Percentiles rank a stretch among this genome's conserved stretches.
Evolutionary conservation across 352 stramenopile species (phyloP).

Genomic region (Phytophthora hybrid): DNA sequence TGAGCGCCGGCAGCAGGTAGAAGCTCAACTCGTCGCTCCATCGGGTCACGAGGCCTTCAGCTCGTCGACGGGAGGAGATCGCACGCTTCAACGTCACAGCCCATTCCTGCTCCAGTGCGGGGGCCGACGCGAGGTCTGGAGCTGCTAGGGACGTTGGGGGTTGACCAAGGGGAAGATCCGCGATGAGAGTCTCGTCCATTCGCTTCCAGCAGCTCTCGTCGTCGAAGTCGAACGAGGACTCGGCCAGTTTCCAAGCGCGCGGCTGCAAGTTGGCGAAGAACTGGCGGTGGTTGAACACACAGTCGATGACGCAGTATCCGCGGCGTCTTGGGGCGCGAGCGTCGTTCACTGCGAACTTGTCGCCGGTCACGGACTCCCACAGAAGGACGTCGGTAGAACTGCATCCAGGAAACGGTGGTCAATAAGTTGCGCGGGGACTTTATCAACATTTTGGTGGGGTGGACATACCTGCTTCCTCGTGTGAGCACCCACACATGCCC

Average conservation of each 20-base stretch:
- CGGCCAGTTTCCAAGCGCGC: slow-evolving; percentile 48
- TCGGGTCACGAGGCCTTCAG: slow-evolving; percentile 60
- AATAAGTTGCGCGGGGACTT: not conserved
- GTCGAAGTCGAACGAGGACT: slow-evolving; percentile 67
- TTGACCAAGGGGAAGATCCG: slow-evolving; percentile 49
- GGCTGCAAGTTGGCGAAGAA: slow-evolving; percentile 87
- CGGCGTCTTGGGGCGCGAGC: slow-evolving; percentile 24
- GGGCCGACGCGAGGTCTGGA: slow-evolving; percentile 40
- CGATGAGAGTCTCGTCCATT: slow-evolving; percentile 61
- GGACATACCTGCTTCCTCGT: slow-evolving; percentile 35
- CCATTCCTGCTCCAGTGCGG: slow-evolving; percentile 64
- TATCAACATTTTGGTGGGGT: not conserved
- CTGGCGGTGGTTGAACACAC: slow-evolving; percentile 77
- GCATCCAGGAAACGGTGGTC: slow-evolving; percentile 5
- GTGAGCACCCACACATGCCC: slow-evolving; percentile 88
- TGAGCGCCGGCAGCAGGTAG: slow-evolving; percentile 84
- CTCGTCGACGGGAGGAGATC: slow-evolving; percentile 54
- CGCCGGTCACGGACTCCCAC: slow-evolving; percentile 81
- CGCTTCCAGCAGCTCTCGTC: slow-evolving; percentile 70
- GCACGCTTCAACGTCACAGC: slow-evolving; percentile 41
- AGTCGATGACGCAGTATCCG: slow-evolving; percentile 81
- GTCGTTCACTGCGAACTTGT: slow-evolving; percentile 53
- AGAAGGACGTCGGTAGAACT: slow-evolving; percentile 48
- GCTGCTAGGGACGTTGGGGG: slow-evolving; percentile 35
- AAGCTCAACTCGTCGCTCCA: slow-evolving; percentile 86